phyloP scores from a whole-genome alignment of 2,329 filamentous ascomycete genomes.

The Podosphaera leucotricha region DNA sequence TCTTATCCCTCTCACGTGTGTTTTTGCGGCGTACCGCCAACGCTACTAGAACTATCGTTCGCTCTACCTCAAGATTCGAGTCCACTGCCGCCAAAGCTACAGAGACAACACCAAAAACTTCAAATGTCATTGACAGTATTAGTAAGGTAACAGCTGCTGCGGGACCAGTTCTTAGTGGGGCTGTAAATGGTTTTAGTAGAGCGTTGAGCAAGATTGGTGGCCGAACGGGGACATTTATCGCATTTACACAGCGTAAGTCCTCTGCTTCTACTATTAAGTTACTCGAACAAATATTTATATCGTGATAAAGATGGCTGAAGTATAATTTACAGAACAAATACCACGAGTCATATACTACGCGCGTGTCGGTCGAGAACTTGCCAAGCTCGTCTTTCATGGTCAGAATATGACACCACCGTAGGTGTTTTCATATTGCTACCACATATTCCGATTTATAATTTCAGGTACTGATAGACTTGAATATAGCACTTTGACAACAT shows the following conservation, averaged over 20 bases:
- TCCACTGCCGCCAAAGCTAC: constrained; percentile 28
- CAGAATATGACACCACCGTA: constrained; percentile 94
- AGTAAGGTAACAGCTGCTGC: constrained; percentile 61
- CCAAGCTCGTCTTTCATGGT: constrained; percentile 64
- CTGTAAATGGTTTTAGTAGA: constrained; percentile 40
- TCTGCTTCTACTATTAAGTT: background rate
- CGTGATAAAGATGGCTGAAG: constrained; percentile 7
- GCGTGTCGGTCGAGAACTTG: constrained; percentile 67
- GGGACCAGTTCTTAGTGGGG: constrained; percentile 51
- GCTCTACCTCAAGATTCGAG: constrained; percentile 27
- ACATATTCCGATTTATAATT: background rate
- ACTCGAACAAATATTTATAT: background rate
- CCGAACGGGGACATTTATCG: constrained; percentile 54
- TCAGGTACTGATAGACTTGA: background rate
- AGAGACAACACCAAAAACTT: constrained; percentile 21
- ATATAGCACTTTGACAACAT: constrained; percentile 47
- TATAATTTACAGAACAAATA: constrained; percentile 39
- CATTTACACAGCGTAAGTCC: constrained; percentile 64
- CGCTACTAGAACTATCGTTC: background rate
- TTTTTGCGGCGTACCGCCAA: background rate
- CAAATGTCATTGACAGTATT: constrained; percentile 62
- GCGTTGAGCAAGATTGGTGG: constrained; percentile 60
- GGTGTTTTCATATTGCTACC: constrained; percentile 19
- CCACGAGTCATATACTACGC: constrained; percentile 82
- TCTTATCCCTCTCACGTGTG: background rate